These are phyloP conservation scores for Cyanophora paradoxa DNA, from an alignment of 78 protist species.

Conservation along the genomic window DNA sequence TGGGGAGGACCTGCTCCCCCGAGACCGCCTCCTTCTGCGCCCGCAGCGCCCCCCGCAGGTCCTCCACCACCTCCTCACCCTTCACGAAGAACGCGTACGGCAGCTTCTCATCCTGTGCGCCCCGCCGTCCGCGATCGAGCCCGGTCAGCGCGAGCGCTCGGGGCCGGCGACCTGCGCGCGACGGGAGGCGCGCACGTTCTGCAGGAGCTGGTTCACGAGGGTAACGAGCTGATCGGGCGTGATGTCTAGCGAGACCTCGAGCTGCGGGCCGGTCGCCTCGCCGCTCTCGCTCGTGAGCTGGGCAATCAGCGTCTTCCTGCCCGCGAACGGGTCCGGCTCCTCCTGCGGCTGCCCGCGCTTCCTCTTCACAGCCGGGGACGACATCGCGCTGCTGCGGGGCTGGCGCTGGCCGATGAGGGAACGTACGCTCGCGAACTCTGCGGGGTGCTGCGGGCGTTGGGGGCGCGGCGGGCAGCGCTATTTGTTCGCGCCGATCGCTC, in stretches of 20 bases:
- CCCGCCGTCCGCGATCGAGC: neutral
- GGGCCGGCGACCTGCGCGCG: neutral
- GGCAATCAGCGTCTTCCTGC: neutral
- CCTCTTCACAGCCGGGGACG: too few species aligned
- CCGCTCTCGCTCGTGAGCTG: conserved; percentile 7
- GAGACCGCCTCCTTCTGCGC: neutral
- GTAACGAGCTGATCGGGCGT: conserved; percentile 10
- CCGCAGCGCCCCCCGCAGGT: conserved; percentile 7
- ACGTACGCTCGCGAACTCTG: too few species aligned
- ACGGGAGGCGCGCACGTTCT: neutral
- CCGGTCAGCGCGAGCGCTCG: neutral
- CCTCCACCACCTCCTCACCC: conserved; percentile 25
- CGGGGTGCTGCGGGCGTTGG: too few species aligned
- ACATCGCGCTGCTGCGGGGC: too few species aligned
- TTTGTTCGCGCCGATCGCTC: too few species aligned
- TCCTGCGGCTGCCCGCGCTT: too few species aligned
- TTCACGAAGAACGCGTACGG: conserved; percentile 35
- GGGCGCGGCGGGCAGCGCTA: too few species aligned
- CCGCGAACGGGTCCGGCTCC: too few species aligned
- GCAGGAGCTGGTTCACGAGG: conserved; percentile 6
- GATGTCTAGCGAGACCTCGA: conserved; percentile 20
- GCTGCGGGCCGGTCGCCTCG: conserved; percentile 25
- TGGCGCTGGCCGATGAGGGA: too few species aligned
- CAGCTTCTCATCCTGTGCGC: conserved; percentile 17
- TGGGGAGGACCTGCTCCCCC: conserved; percentile 26